phyloP scores from a whole-genome alignment of 305 asterid species.

The Ajuga reptans region DNA sequence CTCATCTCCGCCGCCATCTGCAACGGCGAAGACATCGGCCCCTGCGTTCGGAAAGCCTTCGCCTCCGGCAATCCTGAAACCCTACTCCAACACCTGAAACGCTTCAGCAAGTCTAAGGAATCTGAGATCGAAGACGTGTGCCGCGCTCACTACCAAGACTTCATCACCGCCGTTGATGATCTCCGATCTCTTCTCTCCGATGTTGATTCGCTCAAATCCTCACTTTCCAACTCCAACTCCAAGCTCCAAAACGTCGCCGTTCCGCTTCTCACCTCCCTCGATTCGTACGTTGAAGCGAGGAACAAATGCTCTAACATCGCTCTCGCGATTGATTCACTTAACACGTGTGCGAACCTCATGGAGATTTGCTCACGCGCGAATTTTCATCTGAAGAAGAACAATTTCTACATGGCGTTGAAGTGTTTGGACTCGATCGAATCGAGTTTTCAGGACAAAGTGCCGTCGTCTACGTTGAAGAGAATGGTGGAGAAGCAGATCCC shows the following conservation, averaged over 20 bases:
- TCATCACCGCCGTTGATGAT: constrained; percentile 89
- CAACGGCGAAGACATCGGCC: constrained; percentile 90
- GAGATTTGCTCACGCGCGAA: constrained; percentile 79
- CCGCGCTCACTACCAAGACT: constrained; percentile 89
- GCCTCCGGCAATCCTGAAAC: constrained; percentile 84
- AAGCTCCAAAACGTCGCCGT: constrained; percentile 78
- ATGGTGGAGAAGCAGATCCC: constrained; percentile 98
- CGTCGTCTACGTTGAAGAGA: constrained; percentile 51
- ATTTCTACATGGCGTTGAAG: constrained; percentile 85
- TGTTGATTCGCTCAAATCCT: constrained; percentile 78
- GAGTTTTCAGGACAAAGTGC: constrained; percentile 44
- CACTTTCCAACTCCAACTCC: constrained; percentile 57
- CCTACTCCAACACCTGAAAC: constrained; percentile 66
- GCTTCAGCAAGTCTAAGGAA: constrained; percentile 74
- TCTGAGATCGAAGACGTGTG: constrained; percentile 93
- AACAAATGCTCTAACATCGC: constrained; percentile 55
- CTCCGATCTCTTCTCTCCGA: constrained; percentile 91
- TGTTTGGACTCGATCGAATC: constrained; percentile 70
- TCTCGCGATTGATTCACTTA: constrained; percentile 61
- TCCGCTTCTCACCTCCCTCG: constrained; percentile 66
- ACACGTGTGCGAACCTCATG: constrained; percentile 45
- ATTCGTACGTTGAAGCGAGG: constrained; percentile 63
- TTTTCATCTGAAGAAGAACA: constrained; percentile 44
- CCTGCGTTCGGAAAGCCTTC: constrained; percentile 77
- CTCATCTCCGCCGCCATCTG: constrained; percentile 79